Percentiles rank a stretch among this genome's conserved stretches.
Conservation (phyloP, 495 filamentous ascomycete species). For the Parathielavia appendiculata region DNA sequence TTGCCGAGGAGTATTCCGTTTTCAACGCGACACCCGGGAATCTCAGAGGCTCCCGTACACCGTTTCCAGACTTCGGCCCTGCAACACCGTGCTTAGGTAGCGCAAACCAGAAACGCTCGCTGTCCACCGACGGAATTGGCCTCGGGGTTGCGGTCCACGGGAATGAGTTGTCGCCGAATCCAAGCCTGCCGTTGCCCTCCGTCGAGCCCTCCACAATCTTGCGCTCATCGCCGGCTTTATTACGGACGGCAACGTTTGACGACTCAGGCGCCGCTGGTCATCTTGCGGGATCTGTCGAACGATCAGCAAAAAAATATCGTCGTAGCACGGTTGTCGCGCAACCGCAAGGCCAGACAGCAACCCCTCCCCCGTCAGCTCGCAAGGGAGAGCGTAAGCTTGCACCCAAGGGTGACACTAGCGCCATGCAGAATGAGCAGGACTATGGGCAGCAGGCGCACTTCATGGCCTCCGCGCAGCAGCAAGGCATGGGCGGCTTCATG, state of each 20-base stretch:
- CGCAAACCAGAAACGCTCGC: conserved; percentile 36
- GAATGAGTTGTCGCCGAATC: conserved; percentile 53
- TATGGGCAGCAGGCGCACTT: conserved; percentile 41
- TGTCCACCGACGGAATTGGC: conserved; percentile 38
- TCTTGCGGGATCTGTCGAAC: conserved; percentile 23
- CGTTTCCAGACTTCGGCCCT: conserved; percentile 39
- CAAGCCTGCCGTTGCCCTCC: conserved; percentile 48
- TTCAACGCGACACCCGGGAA: conserved; percentile 53
- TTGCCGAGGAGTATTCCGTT: conserved; percentile 55
- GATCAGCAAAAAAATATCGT: conserved; percentile 37
- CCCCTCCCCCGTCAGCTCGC: conserved; percentile 47
- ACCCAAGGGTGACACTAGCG: conserved; percentile 43
- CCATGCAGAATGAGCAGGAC: conserved; percentile 51
- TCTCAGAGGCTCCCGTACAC: conserved; percentile 37
- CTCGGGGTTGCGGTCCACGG: conserved; percentile 52
- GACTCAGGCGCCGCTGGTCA: conserved; percentile 23
- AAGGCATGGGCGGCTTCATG: conserved; percentile 37
- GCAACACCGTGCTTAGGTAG: conserved; percentile 29
- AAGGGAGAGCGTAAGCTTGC: conserved; percentile 50
- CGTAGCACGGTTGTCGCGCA: conserved; percentile 35
- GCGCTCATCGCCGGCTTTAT: conserved; percentile 51
- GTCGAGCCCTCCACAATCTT: conserved; percentile 54
- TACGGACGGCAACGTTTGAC: conserved; percentile 34
- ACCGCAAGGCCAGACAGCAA: conserved; percentile 42
- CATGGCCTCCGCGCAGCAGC: conserved; percentile 38